These are phyloP conservation scores for Podospora didyma DNA, from an alignment of 495 filamentous ascomycete genomes.

Conservation along the genomic window DNA sequence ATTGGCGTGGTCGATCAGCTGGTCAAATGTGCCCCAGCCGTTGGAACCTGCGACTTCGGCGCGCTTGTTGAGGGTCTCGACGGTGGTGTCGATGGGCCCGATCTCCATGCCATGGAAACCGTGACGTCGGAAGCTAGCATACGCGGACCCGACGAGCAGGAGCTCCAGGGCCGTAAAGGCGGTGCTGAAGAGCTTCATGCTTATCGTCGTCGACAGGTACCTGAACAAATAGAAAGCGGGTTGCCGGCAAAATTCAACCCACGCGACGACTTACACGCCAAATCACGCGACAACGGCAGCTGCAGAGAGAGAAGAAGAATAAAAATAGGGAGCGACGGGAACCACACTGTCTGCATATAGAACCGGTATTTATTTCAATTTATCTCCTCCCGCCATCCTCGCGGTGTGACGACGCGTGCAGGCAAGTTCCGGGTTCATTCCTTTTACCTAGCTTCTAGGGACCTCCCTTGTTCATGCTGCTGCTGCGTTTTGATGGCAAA, in stretches of 20 bases:
- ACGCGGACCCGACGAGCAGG: slow-evolving; percentile 4
- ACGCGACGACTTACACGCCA: background rate
- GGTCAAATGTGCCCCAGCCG: slow-evolving; percentile 28
- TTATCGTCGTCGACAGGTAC: too few species aligned
- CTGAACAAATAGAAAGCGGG: too few species aligned
- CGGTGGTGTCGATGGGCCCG: slow-evolving; percentile 18
- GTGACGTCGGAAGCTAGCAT: slow-evolving; percentile 9
- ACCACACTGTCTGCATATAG: too few species aligned
- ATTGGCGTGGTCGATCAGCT: slow-evolving; percentile 31
- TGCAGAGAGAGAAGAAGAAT: background rate
- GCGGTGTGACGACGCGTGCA: too few species aligned
- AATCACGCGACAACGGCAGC: background rate
- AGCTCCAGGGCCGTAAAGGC: slow-evolving; percentile 8
- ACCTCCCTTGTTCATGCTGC: too few species aligned
- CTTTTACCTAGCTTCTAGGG: too few species aligned
- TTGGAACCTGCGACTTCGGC: slow-evolving; percentile 18
- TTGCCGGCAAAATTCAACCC: too few species aligned
- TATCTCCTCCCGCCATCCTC: too few species aligned
- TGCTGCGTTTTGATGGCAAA: too few species aligned
- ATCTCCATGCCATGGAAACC: slow-evolving; percentile 18
- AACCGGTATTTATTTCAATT: too few species aligned
- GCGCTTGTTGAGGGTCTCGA: slow-evolving; percentile 18
- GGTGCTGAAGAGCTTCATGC: slow-evolving; percentile 2
- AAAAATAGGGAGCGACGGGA: too few species aligned
- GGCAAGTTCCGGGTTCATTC: too few species aligned